phyloP scores from a whole-genome alignment of 441 rosid species.

The Codiaeum variegatum region DNA sequence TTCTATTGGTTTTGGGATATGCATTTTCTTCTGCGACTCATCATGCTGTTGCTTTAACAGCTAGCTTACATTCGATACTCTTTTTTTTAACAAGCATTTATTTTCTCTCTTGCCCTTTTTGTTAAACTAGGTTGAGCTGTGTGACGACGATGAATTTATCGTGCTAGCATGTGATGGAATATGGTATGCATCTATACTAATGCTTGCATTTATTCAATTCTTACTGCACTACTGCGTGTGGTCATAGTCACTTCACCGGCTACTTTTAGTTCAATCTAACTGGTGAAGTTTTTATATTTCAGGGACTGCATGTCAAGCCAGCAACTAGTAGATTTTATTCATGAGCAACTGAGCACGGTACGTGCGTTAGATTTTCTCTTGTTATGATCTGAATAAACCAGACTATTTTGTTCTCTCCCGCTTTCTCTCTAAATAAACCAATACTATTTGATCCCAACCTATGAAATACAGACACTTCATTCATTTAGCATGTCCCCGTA shows the following conservation, averaged over 20 bases:
- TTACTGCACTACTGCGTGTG: not conserved
- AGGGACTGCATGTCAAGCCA: constrained; percentile 99
- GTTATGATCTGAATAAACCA: not conserved
- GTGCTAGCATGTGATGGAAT: constrained; percentile 96
- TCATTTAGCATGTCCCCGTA: too few relatives aligned
- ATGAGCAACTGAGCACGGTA: constrained; percentile 65
- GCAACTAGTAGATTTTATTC: constrained; percentile 85
- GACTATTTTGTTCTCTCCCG: not conserved
- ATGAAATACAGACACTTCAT: too few relatives aligned
- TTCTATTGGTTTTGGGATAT: constrained; percentile 2
- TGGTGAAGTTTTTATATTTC: constrained; percentile 23
- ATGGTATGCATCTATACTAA: constrained; percentile 34
- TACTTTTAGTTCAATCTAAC: not conserved
- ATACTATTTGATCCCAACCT: not conserved
- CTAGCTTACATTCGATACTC: not conserved
- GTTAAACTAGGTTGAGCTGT: constrained; percentile 66
- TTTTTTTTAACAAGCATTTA: not conserved
- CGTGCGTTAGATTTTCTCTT: constrained; percentile 9
- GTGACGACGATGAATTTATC: constrained; percentile 84
- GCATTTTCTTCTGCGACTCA: not conserved
- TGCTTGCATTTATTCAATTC: constrained; percentile 1
- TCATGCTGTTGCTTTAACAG: not conserved
- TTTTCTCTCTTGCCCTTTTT: not conserved
- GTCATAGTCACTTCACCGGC: not conserved
- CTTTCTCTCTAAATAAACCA: not conserved